Evolutionary conservation across 257 asterid species (phyloP).

Genomic region (Nicotiana paniculata): DNA sequence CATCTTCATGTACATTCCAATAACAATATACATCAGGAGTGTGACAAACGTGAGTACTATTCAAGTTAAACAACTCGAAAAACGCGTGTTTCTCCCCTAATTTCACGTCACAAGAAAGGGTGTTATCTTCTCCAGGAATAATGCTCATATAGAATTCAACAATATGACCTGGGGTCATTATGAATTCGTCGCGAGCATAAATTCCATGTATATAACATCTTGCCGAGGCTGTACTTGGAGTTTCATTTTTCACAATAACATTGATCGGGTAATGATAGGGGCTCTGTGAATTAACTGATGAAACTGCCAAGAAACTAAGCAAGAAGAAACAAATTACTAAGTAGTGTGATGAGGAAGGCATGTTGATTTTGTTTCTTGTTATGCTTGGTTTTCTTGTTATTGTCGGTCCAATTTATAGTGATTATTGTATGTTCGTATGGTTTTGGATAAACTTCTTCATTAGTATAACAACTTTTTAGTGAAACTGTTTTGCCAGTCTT

Average conservation of each 20-base stretch:
- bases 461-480: background rate
- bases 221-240: background rate
- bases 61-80: background rate
- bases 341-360: background rate
- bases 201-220: background rate
- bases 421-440: background rate
- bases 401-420: background rate
- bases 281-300: background rate
- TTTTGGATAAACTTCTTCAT: background rate
- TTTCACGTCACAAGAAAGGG: background rate
- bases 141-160: background rate
- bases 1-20: background rate
- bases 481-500: background rate
- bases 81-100: background rate
- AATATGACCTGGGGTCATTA: background rate
- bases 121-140: background rate
- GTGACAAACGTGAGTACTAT: background rate
- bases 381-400: background rate
- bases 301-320: background rate
- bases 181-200: fast-evolving
- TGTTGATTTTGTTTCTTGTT: background rate
- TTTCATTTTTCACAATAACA: background rate
- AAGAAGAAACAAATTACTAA: background rate
- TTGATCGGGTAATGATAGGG: background rate
- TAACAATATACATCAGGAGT: background rate